A percentile compares a stretch with the other conserved stretches of the same genome.
These are phyloP conservation scores for Solanum chiquidenum DNA, from an alignment of 257 asterid genomes.

Conservation along the genomic window DNA sequence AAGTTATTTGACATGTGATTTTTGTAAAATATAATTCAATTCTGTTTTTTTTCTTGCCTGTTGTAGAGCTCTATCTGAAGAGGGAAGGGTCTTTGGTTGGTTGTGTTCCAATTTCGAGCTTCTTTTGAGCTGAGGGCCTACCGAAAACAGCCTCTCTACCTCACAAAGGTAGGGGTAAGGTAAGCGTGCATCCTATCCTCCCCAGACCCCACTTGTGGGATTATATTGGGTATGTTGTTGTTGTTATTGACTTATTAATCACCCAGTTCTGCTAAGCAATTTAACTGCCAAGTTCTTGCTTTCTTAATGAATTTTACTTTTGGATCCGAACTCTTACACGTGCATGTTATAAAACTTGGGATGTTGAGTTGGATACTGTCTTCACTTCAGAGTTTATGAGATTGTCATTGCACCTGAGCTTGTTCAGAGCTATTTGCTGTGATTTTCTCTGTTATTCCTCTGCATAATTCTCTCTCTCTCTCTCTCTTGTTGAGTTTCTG, in stretches of 20 bases:
- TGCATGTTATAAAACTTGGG: background rate
- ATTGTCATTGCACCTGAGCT: background rate
- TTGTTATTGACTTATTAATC: background rate
- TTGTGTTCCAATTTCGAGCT: background rate
- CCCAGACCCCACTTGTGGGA: background rate
- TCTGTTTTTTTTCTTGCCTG: background rate
- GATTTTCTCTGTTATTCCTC: background rate
- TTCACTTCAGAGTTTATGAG: background rate
- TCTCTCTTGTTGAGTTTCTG: background rate
- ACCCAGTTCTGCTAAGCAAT: background rate
- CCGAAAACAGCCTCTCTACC: background rate
- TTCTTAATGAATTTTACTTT: background rate
- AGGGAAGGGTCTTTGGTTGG: background rate
- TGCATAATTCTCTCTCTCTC: background rate
- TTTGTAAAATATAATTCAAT: background rate
- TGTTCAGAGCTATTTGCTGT: background rate
- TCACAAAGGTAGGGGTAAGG: background rate
- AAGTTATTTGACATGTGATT: conserved; percentile 1
- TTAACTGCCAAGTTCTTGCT: background rate
- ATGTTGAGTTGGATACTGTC: background rate
- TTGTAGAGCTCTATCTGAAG: background rate
- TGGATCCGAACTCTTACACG: background rate
- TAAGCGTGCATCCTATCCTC: background rate
- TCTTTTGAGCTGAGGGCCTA: background rate
- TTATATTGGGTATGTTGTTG: background rate